Percentiles rank a stretch among this genome's conserved stretches.
These are phyloP conservation scores for Albophoma yamanashiensis DNA, from an alignment of 2,329 filamentous ascomycete genomes.

Conservation along the genomic window DNA sequence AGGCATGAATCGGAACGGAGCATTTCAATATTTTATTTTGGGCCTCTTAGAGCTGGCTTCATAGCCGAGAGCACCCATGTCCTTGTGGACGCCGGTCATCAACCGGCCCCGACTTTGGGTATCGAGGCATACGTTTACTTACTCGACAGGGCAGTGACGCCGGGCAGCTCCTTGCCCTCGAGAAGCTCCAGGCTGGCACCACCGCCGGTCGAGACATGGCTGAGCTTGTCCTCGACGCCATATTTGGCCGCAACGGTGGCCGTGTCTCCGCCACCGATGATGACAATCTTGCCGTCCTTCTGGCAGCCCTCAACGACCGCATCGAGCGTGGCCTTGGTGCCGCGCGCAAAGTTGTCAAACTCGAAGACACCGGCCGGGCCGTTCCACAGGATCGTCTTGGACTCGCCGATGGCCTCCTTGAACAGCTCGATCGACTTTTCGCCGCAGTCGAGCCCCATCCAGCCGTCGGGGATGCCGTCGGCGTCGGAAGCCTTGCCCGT, in stretches of 20 bases:
- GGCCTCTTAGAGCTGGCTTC: not conserved
- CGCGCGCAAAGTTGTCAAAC: conserved; percentile 85
- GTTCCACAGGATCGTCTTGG: conserved; percentile 98
- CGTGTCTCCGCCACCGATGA: conserved; percentile 96
- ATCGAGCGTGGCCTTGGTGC: conserved; percentile 86
- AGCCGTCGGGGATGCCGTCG: conserved; percentile 88
- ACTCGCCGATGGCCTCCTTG: conserved; percentile 74
- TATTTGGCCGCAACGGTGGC: conserved; percentile 98
- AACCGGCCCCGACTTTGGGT: not conserved
- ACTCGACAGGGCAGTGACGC: conserved; percentile 82
- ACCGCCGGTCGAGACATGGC: conserved; percentile 94
- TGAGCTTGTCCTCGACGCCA: conserved; percentile 89
- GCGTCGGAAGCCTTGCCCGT: conserved; percentile 74
- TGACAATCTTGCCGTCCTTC: conserved; percentile 78
- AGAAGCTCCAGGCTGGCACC: conserved; percentile 92
- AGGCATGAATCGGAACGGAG: not conserved
- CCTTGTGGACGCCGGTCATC: not conserved
- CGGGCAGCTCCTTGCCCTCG: conserved; percentile 95
- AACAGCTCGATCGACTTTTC: conserved; percentile 80
- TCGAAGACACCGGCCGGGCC: conserved; percentile 96
- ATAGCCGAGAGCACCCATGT: not conserved
- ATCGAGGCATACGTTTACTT: conserved; percentile 35
- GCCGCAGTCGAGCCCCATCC: conserved; percentile 96
- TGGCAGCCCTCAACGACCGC: conserved; percentile 73
- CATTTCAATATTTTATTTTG: not conserved